Base-by-base conservation (phyloP, 2,329 filamentous ascomycete species). In the Alternaria tenuissima region DNA sequence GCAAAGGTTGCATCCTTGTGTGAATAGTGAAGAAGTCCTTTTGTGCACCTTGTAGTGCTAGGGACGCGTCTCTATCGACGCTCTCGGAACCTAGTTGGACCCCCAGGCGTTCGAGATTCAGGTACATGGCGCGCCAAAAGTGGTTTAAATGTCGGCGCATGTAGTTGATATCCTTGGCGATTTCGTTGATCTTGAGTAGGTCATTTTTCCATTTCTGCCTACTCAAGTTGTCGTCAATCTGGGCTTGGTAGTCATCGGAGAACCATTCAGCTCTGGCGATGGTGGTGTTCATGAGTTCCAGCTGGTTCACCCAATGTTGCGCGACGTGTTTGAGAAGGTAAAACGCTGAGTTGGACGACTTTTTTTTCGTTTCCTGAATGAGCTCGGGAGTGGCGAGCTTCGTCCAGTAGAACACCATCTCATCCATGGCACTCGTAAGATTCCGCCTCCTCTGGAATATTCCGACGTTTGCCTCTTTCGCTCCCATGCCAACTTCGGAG, bases 11-110 rank as follows among this genome's bases (percentile, higher is more conserved):
- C 24, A 71, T 57, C 14, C 67, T 57, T 12, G 60, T 51, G 26
- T 51, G 51, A 7, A 70, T 56, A 0, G 67, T 18, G 5, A 68
- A 48, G 34, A 71, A 68, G 47, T 71, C 68, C 20, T 62, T 65
- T 28, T 68, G 66, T 5, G 65, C 68, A 47, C 60, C 65, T 3
- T 34, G 24, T 3, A 71, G 42, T 1, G 66, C 43, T 61, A 46
- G 8, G 6, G 43, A 46, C 3, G 43, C 26, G 1, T 46, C 1
- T 18, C 5, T 9, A 9, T 30, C 43, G 26, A 30, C 24, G 12
- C 43, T 20, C n/a, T 46, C 43, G 24, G 24, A n/a, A 3, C 46
- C 46, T 11, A 24, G 3, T n/a, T 48, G 46, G 3, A 48, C 46
- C 1, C 46, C 46, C 3, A 48, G 3, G 0, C 46, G 56, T 43